Base-by-base conservation (phyloP, 768 basidiomycete species). In the Hemileccinum impolitum region DNA sequence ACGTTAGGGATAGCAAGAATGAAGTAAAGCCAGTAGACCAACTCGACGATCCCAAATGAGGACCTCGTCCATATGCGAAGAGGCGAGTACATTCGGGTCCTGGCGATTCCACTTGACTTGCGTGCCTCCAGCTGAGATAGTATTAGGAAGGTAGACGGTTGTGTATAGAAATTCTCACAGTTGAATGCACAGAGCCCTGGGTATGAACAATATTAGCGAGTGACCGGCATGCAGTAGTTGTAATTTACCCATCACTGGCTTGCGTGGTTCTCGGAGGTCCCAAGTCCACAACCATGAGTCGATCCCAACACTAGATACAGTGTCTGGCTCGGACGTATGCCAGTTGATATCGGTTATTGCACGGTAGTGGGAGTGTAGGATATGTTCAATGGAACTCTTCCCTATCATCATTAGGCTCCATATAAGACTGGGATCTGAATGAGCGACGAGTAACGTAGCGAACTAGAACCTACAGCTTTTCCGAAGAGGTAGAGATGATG, bases 331-430 rank as follows among this genome's bases (percentile, higher is more conserved):
- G 4, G 79, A 78, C 0, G 87, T 86, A 60, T 93, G 90, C 95
- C 95, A 99, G 63, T 99, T 98, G 62, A 98, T 91, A 62, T 99
- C 96, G 3, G 96, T 97, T 46, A 99, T 94, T 5, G 94, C 93
- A 39, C 95, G 84, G 53, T 92, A 90, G 62, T 99, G 96, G 1
- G 90, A 87, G 52, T 86, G 85, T 5, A 97, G 75, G 28, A 91
- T 84, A 51, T 89, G 82, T 56, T 93, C 78, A 30, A 99, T 91
- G 2, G 87, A 85, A 2, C 85, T 87, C 58, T 87, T 86, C 14
- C 82, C 82, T 14, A 75, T 67, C 37, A 86, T 72, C 47, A 80
- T 65, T n/a, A 97, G 72, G 68, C 98, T 96, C 95, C 96, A 99
- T 50, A 99, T 91, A 3, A 99, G 76, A 37, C 88, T 88, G 50